phyloP scores from a whole-genome alignment of 805 yeast species.

The Scheffersomyces coipomensis region DNA sequence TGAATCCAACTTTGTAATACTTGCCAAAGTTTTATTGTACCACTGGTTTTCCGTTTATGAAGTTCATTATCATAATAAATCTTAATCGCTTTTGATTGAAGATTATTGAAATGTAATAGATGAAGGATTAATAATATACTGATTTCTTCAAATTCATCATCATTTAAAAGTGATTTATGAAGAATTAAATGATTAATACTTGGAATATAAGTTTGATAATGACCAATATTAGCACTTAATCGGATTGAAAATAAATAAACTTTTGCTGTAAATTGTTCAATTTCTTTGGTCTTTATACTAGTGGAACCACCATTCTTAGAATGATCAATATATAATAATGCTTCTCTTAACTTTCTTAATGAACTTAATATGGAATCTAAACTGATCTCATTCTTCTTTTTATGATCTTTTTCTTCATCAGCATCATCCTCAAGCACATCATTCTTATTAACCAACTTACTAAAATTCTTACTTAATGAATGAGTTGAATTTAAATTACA shows the following conservation, averaged over 20 bases:
- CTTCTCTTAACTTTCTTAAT: constrained; percentile 55
- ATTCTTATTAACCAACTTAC: constrained; percentile 6
- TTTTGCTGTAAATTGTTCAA: constrained; percentile 19
- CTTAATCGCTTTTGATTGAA: constrained; percentile 28
- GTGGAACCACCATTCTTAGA: no score
- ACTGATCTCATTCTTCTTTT: constrained; percentile 1
- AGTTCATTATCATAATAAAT: constrained; percentile 16
- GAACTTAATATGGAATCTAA: constrained; percentile 27
- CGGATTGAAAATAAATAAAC: constrained; percentile 51
- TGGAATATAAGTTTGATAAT: constrained; percentile 56
- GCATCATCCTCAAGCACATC: constrained; percentile 4
- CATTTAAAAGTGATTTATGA: constrained; percentile 1
- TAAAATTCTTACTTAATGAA: constrained; percentile 9
- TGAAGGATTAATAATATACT: constrained; percentile 46
- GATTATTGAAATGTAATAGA: constrained; percentile 37
- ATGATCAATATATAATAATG: constrained; percentile 40
- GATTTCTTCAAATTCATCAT: constrained; percentile 37
- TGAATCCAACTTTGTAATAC: constrained; percentile 25
- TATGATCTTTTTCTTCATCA: background rate
- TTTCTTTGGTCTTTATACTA: background rate
- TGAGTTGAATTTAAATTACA: constrained; percentile 22
- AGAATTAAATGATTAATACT: constrained; percentile 43
- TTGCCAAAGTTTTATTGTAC: constrained; percentile 6
- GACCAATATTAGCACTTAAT: constrained; percentile 44
- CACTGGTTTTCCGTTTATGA: background rate